Percentiles rank a stretch among this genome's conserved stretches.
Conservation (phyloP, 1,284 basidiomycete genomes). For the Exsudoporus floridanus region DNA sequence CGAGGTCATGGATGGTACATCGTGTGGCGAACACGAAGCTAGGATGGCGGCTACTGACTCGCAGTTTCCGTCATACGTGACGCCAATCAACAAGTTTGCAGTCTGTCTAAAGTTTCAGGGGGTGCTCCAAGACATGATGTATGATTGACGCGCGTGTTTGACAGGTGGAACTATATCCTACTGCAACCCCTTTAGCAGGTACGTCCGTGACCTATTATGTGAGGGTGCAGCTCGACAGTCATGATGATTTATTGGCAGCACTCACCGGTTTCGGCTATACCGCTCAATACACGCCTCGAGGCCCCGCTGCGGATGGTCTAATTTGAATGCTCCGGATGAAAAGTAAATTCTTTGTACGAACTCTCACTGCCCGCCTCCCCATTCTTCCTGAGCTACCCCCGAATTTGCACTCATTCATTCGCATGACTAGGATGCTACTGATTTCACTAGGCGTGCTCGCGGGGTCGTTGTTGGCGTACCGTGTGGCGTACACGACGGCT, state of each 20-base stretch:
- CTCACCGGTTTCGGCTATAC: conserved; percentile 1
- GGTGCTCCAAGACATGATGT: conserved; percentile 24
- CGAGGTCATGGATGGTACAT: conserved; percentile 8
- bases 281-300: conserved; percentile 12
- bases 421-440: conserved; percentile 5
- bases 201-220: conserved; percentile 1
- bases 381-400: conserved; percentile 4
- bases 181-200: not conserved
- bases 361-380: conserved; percentile 2
- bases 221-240: conserved; percentile 1
- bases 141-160: conserved; percentile 2
- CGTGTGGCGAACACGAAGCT: not conserved
- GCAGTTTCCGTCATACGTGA: not conserved
- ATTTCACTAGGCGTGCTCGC: conserved; percentile 8
- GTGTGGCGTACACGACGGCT: not conserved
- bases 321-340: conserved; percentile 7
- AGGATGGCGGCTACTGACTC: not conserved
- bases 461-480: conserved; percentile 9
- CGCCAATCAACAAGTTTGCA: conserved; percentile 7
- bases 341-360: conserved; percentile 6
- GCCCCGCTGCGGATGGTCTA: conserved; percentile 1
- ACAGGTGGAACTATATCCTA: conserved; percentile 33
- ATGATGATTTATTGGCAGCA: not conserved
- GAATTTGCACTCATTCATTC: not conserved
- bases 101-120: conserved; percentile 32